Base-by-base conservation (phyloP, 768 basidiomycete species). In the Trametes coccinea region DNA sequence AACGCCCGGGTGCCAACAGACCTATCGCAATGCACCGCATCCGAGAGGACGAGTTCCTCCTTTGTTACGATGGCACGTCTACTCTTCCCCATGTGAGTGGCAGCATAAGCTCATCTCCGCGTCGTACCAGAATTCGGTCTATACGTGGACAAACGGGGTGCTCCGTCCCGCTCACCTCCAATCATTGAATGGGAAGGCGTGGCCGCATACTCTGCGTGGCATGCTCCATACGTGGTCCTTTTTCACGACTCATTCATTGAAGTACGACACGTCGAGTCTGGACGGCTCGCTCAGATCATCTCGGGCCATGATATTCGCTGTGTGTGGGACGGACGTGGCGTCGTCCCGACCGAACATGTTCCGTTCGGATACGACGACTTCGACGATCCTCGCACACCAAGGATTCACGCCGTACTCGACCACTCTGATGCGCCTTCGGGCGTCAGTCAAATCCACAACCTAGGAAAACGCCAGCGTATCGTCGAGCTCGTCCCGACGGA, bases 11-110 rank as follows among this genome's bases (percentile, higher is more conserved):
- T 45, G 68, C 73, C 17, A 75, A 73, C 4, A 71, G 72, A 51
- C 79, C 81, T 0, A 64, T 83, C n/a, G 80, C 79, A 13, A 80
- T 82, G 77, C 81, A 78, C 74, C 67, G 81, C 14, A 76, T 79
- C 17, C 78, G 77, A 14, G 80, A 81, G 63, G 79, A 75, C 57
- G 79, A 80, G 65, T 83, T 83, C 67, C 66, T 83, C 22, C 75
- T 83, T 16, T 79, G 77, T 63, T 82, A 80, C 60, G 76, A 79
- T 62, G 76, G 80, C 80, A 31, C 49, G 77, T 67, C 9, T 8
- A 22, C 44, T 3, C 29, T 10, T 7, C 4, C 33, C 11, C 17
- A 22, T 14, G 41, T 27, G 10, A 45, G 43, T 0, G 22, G 0
- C 17, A 31, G 11, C 34, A 52, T 14, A 5, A 9, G 39, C 33